Conservation (phyloP, 257 asterid genomes). For the Perilla frutescens region DNA sequence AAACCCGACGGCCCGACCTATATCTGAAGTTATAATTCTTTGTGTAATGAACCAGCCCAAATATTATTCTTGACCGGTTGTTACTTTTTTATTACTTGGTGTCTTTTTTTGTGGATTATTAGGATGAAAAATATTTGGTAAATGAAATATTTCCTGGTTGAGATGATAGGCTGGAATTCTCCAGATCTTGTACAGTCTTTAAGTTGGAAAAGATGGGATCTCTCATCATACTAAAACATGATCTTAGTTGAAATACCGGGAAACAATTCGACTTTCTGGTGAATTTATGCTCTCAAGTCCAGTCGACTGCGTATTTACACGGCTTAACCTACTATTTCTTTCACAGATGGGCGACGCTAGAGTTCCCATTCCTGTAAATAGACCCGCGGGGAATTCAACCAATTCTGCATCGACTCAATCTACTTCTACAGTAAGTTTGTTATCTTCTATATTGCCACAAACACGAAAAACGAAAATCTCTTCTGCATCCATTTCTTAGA, state of each 20-base stretch:
- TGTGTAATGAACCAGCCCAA: neutral
- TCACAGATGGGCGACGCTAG: slow-evolving; percentile 59
- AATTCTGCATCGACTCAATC: slow-evolving; percentile 47
- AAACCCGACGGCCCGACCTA: neutral
- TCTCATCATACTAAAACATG: neutral
- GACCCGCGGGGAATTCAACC: slow-evolving; percentile 51
- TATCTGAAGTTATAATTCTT: neutral
- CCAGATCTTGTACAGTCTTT: neutral
- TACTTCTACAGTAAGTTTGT: slow-evolving; percentile 58
- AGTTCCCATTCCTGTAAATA: slow-evolving; percentile 56
- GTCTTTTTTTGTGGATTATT: neutral
- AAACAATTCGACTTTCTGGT: neutral
- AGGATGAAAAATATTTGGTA: neutral
- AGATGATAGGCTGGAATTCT: slow-evolving; percentile 3
- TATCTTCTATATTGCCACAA: slow-evolving; percentile 25
- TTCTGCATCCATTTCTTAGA: slow-evolving; percentile 40
- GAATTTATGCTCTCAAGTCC: slow-evolving; percentile 2
- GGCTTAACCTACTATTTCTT: slow-evolving; percentile 10
- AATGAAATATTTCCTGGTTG: neutral
- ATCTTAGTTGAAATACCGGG: neutral
- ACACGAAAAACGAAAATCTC: neutral
- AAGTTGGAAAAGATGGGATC: neutral
- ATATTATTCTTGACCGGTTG: neutral
- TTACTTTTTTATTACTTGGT: neutral
- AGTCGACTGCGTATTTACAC: slow-evolving; percentile 5